Conservation (phyloP, 2,329 filamentous ascomycete genomes). For the Colletotrichum sojae region DNA sequence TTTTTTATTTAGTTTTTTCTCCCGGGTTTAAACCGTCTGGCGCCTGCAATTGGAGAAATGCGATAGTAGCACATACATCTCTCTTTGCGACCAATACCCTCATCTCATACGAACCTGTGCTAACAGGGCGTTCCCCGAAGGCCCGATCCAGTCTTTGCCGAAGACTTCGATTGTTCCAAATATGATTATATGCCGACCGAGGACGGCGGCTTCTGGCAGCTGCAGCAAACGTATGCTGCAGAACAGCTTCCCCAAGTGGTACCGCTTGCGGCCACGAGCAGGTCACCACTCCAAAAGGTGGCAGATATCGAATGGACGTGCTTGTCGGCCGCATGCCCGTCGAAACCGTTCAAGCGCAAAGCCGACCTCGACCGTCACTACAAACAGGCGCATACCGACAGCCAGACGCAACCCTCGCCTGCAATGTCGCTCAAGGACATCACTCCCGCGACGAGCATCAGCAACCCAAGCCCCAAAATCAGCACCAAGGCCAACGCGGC, state of each 20-base stretch:
- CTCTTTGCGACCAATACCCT: not conserved
- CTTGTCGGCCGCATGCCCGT: conserved; percentile 56
- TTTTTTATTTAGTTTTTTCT: no score
- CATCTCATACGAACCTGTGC: not conserved
- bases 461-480: conserved; percentile 37
- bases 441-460: conserved; percentile 32
- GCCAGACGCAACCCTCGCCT: conserved; percentile 35
- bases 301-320: conserved; percentile 48
- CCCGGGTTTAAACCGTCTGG: no score
- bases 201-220: conserved; percentile 41
- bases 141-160: conserved; percentile 26
- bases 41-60: no score
- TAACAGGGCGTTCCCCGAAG: conserved; percentile 12
- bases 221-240: conserved; percentile 35
- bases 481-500: conserved; percentile 27
- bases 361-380: conserved; percentile 70
- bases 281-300: conserved; percentile 35
- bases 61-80: not conserved
- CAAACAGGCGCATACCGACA: conserved; percentile 61
- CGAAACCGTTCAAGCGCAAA: conserved; percentile 63
- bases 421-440: conserved; percentile 37
- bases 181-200: conserved; percentile 42
- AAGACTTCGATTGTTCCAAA: conserved; percentile 41
- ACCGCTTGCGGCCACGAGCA: conserved; percentile 34
- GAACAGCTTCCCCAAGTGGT: conserved; percentile 33